Evolutionary conservation across 192 early-diverging fungal genomes (phyloP), one percentile per base, ranked within the genome.

Genomic region (Lobosporangium transversale): DNA sequence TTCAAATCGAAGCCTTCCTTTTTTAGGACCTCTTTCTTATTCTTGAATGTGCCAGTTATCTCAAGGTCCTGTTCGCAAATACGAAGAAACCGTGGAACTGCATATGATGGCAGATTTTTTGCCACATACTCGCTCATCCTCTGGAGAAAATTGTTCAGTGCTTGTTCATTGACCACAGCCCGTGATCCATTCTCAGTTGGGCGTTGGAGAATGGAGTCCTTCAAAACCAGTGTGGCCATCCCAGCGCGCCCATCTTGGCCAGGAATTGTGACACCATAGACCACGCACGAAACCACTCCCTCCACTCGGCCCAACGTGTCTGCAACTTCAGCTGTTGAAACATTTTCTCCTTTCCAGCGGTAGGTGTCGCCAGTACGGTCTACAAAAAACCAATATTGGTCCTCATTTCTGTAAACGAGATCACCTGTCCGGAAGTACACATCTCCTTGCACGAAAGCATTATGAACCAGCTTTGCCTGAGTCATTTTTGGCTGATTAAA

Each of bases 281-380:
- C 84, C 32, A 87, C 89, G 31, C 87, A 82, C 40, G 89, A 84
- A 0, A 65, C 36, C 20, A 92, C 66, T 5, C 79, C 84, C 0
- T 86, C 84, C 27, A 75, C 86, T 15, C 66, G 58, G 18, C 76
- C 78, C 30, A 92, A 21, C 17, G 78, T 73, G 52, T 90, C 83
- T 0, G 82, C 83, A 21, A 92, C 85, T 66, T 92, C 89, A 18
- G 81, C 79, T 9, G 84, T 83, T 18, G 81, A 78, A 24, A 89
- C 86, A 43, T 88, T 86, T 63, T 87, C 86, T 5, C 84, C 80
- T 55, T 90, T 90, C 91, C 90, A 91, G n/a, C 91, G 70, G 66
- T 89, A 92, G 17, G 91, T 89, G 49, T 92, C 90, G 14, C 91
- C 90, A 24, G 86, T 70, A 20, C 91, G 86, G 50, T 91, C 90